Evolutionary conservation across 2,329 filamentous ascomycete species (phyloP).

Genomic region (Alternaria postmessia): DNA sequence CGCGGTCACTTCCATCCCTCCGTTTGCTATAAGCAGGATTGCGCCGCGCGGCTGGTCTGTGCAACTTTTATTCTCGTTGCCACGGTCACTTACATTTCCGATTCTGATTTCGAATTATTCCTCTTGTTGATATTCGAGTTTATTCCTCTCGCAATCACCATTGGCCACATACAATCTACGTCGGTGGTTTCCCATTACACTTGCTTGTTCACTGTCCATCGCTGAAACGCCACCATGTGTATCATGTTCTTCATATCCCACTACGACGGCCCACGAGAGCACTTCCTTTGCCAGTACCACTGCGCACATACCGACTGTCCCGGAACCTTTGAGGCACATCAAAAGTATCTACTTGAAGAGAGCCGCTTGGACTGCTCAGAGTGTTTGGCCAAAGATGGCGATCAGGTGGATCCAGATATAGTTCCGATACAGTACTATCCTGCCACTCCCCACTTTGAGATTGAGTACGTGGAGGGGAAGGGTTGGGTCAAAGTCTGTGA

Average conservation of each 20-base stretch:
- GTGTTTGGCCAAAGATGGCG: not conserved
- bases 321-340: not conserved
- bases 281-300: not conserved
- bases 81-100: not conserved
- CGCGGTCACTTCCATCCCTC: not conserved
- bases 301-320: slow-evolving; percentile 14
- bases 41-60: not conserved
- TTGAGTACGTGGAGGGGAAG: not conserved
- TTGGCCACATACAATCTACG: accelerated
- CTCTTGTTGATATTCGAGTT: not conserved
- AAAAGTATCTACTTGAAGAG: slow-evolving; percentile 10
- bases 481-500: not conserved
- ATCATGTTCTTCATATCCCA: slow-evolving; percentile 14
- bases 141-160: not conserved
- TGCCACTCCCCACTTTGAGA: not conserved
- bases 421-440: not conserved
- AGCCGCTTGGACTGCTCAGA: not conserved
- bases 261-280: not conserved
- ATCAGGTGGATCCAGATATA: not conserved
- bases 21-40: not conserved
- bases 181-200: not conserved
- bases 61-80: not conserved
- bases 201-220: not conserved
- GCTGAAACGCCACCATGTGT: slow-evolving; percentile 13
- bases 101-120: not conserved